These are phyloP conservation scores for Stipa capillata DNA, from an alignment of 176 grass and related monocot genomes.

Conservation along the genomic window DNA sequence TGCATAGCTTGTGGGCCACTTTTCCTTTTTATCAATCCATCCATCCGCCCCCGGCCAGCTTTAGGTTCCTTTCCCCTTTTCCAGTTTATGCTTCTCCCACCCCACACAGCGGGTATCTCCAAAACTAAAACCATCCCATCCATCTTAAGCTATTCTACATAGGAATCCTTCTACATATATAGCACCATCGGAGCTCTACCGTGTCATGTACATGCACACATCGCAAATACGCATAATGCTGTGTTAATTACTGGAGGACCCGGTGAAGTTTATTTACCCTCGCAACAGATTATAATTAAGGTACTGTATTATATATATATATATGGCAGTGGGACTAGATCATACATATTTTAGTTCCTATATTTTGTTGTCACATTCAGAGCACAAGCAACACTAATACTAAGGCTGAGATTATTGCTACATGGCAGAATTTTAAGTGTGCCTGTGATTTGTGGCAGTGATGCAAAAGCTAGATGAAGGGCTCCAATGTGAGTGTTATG, in stretches of 20 bases:
- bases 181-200: not conserved
- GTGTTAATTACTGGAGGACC: not conserved
- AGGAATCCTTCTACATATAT: slow-evolving; percentile 5
- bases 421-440: not conserved
- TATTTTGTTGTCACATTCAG: not conserved
- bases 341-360: too few species aligned
- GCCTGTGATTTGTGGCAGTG: not conserved
- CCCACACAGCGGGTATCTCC: slow-evolving; percentile 34
- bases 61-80: slow-evolving; percentile 82
- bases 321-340: too few species aligned
- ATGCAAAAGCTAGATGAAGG: not conserved
- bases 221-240: not conserved
- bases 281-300: not conserved
- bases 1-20: slow-evolving; percentile 54
- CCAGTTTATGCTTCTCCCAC: slow-evolving; percentile 60
- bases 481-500: not conserved
- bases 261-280: not conserved
- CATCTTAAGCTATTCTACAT: slow-evolving; percentile 19
- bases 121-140: not conserved
- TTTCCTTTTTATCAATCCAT: slow-evolving; percentile 88
- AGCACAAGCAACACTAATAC: not conserved
- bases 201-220: not conserved
- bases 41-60: slow-evolving; percentile 16
- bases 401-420: not conserved
- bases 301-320: not conserved